These are phyloP conservation scores for Thraustochytrium striatum DNA, from an alignment of 352 stramenopile genomes.

Conservation along the genomic window DNA sequence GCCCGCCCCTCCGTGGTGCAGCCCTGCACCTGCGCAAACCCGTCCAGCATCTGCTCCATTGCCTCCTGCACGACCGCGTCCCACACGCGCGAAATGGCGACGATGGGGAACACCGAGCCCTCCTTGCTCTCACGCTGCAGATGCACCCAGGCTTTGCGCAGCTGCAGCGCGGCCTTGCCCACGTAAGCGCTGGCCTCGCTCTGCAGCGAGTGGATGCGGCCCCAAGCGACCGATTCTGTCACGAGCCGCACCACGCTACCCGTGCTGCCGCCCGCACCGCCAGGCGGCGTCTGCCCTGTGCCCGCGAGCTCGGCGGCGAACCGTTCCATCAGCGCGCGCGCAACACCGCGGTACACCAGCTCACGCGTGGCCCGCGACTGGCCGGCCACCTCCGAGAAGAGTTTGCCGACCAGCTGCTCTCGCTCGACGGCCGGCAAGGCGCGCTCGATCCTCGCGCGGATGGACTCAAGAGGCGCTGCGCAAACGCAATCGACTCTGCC, in stretches of 20 bases:
- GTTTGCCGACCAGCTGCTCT: neutral
- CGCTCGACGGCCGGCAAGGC: slow-evolving; percentile 37
- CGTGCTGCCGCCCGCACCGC: neutral
- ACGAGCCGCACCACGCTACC: neutral
- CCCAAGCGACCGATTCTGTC: neutral
- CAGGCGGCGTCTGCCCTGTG: neutral
- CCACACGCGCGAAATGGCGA: slow-evolving; percentile 72
- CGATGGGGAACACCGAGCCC: slow-evolving; percentile 58
- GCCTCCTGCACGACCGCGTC: slow-evolving; percentile 69
- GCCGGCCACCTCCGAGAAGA: neutral
- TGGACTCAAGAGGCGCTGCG: neutral
- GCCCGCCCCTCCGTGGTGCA: slow-evolving; percentile 89
- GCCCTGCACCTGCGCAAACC: slow-evolving; percentile 75
- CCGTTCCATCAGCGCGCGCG: neutral
- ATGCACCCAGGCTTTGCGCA: slow-evolving; percentile 48
- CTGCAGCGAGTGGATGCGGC: slow-evolving; percentile 46
- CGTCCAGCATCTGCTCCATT: slow-evolving; percentile 82
- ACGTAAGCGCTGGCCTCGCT: slow-evolving; percentile 50
- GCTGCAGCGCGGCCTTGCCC: slow-evolving; percentile 8
- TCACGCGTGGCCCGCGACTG: neutral
- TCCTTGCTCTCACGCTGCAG: slow-evolving; percentile 30
- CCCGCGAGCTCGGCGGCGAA: neutral
- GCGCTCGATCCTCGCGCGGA: neutral
- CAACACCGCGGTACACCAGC: neutral
- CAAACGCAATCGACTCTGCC: slow-evolving; percentile 5